phyloP scores from a whole-genome alignment of 805 yeast species.

The Metschnikowia sp. region DNA sequence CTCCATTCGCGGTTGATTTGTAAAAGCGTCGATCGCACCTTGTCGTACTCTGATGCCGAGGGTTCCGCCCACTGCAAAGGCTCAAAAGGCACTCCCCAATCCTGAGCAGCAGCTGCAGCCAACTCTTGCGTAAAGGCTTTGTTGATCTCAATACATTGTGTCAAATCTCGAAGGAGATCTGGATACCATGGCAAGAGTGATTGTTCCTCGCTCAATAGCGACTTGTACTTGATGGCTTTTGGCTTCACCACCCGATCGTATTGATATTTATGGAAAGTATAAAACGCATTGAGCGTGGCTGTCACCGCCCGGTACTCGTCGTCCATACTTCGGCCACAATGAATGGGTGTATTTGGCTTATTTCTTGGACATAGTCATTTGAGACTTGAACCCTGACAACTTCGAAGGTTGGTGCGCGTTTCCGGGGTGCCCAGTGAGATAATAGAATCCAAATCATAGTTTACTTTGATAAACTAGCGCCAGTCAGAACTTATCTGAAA shows the following conservation, averaged over 20 bases:
- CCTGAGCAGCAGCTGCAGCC: slow-evolving; percentile 41
- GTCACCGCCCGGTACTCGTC: slow-evolving; percentile 39
- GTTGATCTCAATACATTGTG: slow-evolving; percentile 44
- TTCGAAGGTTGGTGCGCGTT: too few species aligned
- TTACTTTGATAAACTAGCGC: too few species aligned
- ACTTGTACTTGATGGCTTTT: slow-evolving; percentile 22
- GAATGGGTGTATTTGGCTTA: too few species aligned
- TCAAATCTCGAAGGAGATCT: slow-evolving; percentile 36
- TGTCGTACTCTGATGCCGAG: slow-evolving; percentile 46
- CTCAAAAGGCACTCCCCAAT: slow-evolving; percentile 47
- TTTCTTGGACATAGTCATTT: too few species aligned
- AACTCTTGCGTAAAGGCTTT: slow-evolving; percentile 40
- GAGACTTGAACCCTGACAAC: too few species aligned
- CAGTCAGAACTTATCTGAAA: too few species aligned
- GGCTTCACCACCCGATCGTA: slow-evolving; percentile 32
- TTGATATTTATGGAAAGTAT: slow-evolving; percentile 32
- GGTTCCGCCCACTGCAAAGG: slow-evolving; percentile 44
- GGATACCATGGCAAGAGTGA: slow-evolving; percentile 49
- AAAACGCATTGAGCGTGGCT: slow-evolving; percentile 34
- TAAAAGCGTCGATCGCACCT: slow-evolving; percentile 52
- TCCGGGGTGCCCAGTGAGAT: too few species aligned
- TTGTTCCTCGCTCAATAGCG: slow-evolving; percentile 40
- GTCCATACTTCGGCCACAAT: slow-evolving; percentile 5
- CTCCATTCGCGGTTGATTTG: slow-evolving; percentile 66
- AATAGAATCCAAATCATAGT: too few species aligned